These are phyloP conservation scores for Penicillium sp. DNA, from an alignment of 2,329 filamentous ascomycete genomes.

Conservation along the genomic window DNA sequence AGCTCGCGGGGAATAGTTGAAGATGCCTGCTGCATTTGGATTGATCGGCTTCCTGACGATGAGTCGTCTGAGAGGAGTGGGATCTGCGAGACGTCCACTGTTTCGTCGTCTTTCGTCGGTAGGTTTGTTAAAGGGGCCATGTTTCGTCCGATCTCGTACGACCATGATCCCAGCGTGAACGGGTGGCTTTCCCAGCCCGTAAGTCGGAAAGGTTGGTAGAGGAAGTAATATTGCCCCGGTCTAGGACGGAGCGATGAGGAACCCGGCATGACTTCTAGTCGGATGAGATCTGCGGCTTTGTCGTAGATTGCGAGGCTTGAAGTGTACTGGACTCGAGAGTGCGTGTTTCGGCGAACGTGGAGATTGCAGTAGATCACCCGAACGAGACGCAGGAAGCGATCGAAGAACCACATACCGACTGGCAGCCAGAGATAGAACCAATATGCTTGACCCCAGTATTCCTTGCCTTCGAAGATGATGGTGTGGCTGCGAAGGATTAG, in stretches of 20 bases:
- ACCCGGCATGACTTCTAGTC: slow-evolving; percentile 50
- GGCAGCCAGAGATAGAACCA: slow-evolving; percentile 58
- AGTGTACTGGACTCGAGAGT: slow-evolving; percentile 33
- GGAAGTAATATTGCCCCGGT: slow-evolving; percentile 57
- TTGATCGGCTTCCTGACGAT: not conserved
- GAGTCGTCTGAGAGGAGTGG: slow-evolving; percentile 32
- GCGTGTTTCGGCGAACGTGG: slow-evolving; percentile 33
- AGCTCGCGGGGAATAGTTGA: slow-evolving; percentile 26
- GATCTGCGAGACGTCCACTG: slow-evolving; percentile 26
- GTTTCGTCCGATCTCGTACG: slow-evolving; percentile 21
- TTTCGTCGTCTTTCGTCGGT: slow-evolving; percentile 13
- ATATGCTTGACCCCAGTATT: slow-evolving; percentile 56
- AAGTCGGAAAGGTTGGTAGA: slow-evolving; percentile 52
- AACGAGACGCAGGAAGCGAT: slow-evolving; percentile 51
- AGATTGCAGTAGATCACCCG: slow-evolving; percentile 53
- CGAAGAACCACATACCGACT: slow-evolving; percentile 54
- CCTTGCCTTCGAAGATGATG: slow-evolving; percentile 50
- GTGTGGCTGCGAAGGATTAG: slow-evolving; percentile 47
- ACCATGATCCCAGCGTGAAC: slow-evolving; percentile 51
- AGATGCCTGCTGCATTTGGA: slow-evolving; percentile 2
- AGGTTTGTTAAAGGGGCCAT: not conserved
- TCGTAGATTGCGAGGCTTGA: slow-evolving; percentile 51
- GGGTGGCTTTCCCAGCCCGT: slow-evolving; percentile 58
- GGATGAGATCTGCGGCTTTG: slow-evolving; percentile 50
- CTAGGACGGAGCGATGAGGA: slow-evolving; percentile 39